phyloP scores from a whole-genome alignment of 1,139 yeast species.

The Suzukiozyma palmioleophila region DNA sequence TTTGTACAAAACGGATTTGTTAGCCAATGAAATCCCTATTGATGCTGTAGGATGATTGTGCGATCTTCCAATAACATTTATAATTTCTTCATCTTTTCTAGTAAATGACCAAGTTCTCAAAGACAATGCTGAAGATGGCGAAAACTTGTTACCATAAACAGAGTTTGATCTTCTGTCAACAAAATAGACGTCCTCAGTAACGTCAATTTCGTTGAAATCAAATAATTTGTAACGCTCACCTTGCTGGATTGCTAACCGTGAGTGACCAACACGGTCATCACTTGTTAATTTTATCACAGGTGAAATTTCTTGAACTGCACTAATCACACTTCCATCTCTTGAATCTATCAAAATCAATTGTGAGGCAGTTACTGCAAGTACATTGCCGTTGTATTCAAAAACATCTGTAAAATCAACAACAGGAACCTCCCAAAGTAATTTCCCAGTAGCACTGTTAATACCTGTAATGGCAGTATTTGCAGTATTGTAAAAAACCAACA shows the following conservation, averaged over 20 bases:
- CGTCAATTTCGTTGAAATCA: not conserved
- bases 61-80: conserved; percentile 18
- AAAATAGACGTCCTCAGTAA: conserved; percentile 11
- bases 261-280: not conserved
- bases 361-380: conserved; percentile 20
- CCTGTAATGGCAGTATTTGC: conserved; percentile 22
- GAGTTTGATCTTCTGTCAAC: conserved; percentile 11
- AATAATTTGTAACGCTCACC: not conserved
- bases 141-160: conserved; percentile 22
- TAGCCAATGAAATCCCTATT: conserved; percentile 67
- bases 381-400: conserved; percentile 15
- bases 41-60: conserved; percentile 52
- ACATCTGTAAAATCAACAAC: conserved; percentile 14
- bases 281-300: conserved; percentile 3
- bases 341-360: conserved; percentile 17
- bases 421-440: conserved; percentile 21
- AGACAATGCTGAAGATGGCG: conserved; percentile 6
- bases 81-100: conserved; percentile 13
- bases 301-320: conserved; percentile 1
- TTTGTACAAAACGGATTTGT: conserved; percentile 77
- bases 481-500: conserved; percentile 27
- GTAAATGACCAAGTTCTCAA: conserved; percentile 29
- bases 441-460: conserved; percentile 27
- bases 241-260: not conserved
- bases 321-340: conserved; percentile 20